These are phyloP conservation scores for Elsinoe perseae DNA, from an alignment of 2,329 filamentous ascomycete genomes.

Conservation along the genomic window DNA sequence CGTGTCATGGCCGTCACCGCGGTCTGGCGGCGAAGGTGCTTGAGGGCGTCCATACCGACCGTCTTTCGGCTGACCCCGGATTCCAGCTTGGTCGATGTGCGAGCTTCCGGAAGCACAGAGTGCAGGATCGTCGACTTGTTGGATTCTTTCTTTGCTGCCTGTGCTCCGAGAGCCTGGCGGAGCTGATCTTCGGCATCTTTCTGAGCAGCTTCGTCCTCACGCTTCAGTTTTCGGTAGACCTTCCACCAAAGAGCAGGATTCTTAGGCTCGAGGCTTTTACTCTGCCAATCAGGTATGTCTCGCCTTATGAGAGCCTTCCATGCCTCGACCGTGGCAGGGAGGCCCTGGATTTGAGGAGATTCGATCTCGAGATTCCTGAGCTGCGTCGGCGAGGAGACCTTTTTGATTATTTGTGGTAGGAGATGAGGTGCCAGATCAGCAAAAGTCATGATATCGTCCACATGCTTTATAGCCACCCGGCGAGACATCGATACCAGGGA, in stretches of 20 bases:
- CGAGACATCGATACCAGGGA: constrained; percentile 35
- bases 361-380: constrained; percentile 63
- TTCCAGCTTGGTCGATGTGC: constrained; percentile 2
- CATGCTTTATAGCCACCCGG: constrained; percentile 35
- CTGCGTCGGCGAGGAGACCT: constrained; percentile 65
- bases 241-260: constrained; percentile 67
- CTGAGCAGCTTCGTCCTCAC: constrained; percentile 33
- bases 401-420: constrained; percentile 59
- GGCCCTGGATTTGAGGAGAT: constrained; percentile 65
- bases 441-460: constrained; percentile 54
- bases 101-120: constrained; percentile 19
- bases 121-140: constrained; percentile 37
- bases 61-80: background rate
- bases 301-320: constrained; percentile 74
- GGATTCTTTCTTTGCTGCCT: constrained; percentile 50
- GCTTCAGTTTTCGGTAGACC: constrained; percentile 53
- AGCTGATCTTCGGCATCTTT: constrained; percentile 28
- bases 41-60: constrained; percentile 19
- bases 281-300: constrained; percentile 62
- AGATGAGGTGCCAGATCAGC: constrained; percentile 62
- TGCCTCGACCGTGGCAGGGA: constrained; percentile 54
- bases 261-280: constrained; percentile 56
- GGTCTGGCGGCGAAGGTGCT: constrained; percentile 21
- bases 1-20: constrained; percentile 19
- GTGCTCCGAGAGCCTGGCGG: constrained; percentile 50